A percentile compares a stretch with the other conserved stretches of the same genome.
Conservation (phyloP, 345 rosid genomes). For the Anastatica hierochuntica region DNA sequence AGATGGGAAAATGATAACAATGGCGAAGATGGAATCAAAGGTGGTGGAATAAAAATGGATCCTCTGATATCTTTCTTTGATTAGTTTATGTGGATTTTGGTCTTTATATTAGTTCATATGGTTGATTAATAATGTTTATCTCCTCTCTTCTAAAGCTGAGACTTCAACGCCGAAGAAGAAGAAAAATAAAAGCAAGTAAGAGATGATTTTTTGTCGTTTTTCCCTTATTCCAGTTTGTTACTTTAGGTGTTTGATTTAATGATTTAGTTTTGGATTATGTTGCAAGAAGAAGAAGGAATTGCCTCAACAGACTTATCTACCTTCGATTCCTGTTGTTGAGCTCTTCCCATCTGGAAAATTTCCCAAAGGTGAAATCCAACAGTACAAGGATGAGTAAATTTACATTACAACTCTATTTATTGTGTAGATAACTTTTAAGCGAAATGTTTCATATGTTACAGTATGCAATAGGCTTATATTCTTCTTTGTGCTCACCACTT, state of each 20-base stretch:
- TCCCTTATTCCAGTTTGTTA: background rate
- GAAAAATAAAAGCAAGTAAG: conserved; percentile 94
- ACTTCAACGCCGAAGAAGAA: conserved; percentile 77
- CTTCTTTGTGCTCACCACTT: too few relatives aligned
- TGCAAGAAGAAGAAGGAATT: conserved; percentile 75
- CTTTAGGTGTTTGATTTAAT: conserved; percentile 1
- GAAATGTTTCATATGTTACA: too few relatives aligned
- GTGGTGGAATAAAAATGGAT: conserved; percentile 20
- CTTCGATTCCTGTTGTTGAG: conserved; percentile 57
- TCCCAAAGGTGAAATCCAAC: conserved; percentile 97
- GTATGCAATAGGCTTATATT: too few relatives aligned
- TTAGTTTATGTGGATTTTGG: conserved; percentile 7
- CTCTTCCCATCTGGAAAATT: conserved; percentile 87
- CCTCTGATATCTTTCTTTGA: background rate
- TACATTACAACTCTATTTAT: too few relatives aligned
- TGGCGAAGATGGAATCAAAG: conserved; percentile 46
- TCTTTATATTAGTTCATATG: background rate
- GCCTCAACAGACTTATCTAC: conserved; percentile 76
- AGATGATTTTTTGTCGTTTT: background rate
- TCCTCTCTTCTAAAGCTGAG: conserved; percentile 28
- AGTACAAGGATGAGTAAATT: conserved; percentile 79
- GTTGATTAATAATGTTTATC: background rate
- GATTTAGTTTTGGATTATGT: conserved; percentile 8
- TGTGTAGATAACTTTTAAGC: too few relatives aligned
- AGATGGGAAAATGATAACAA: conserved; percentile 34